Evolutionary conservation across 2,329 filamentous ascomycete species (phyloP).

Genomic region (Endocalyx cinctus): DNA sequence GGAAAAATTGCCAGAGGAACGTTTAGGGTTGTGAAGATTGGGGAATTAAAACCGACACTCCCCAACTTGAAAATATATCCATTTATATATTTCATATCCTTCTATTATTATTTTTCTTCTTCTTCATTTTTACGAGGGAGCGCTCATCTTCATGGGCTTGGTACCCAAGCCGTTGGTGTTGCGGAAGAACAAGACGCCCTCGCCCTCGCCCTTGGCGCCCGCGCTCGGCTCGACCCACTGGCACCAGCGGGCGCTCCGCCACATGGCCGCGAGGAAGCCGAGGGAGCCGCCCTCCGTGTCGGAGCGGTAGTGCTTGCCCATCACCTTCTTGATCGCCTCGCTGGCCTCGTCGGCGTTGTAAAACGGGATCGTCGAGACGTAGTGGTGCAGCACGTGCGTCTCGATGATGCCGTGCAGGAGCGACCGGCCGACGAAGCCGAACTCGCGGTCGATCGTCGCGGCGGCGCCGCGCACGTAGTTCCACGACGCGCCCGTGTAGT

Average conservation of each 20-base stretch:
- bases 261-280: conserved; percentile 83
- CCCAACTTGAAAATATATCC: too few species aligned
- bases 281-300: conserved; percentile 70
- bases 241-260: conserved; percentile 77
- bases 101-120: too few species aligned
- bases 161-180: conserved; percentile 86
- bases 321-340: conserved; percentile 89
- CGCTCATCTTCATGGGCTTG: conserved; percentile 30
- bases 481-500: conserved; percentile 85
- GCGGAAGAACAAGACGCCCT: conserved; percentile 88
- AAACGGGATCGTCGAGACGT: conserved; percentile 92
- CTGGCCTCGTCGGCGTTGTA: conserved; percentile 93
- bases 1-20: too few species aligned
- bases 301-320: conserved; percentile 91
- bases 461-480: conserved; percentile 91
- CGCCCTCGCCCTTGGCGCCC: conserved; percentile 72
- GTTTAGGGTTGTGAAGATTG: too few species aligned
- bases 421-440: conserved; percentile 88
- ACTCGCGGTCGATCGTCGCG: conserved; percentile 94
- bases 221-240: conserved; percentile 96
- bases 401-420: conserved; percentile 95
- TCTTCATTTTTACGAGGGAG: conserved; percentile 8
- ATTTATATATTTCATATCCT: too few species aligned
- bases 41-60: too few species aligned
- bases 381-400: conserved; percentile 97